These are phyloP conservation scores for Malassezia slooffiae DNA, from an alignment of 1,284 basidiomycete species.

Conservation along the genomic window DNA sequence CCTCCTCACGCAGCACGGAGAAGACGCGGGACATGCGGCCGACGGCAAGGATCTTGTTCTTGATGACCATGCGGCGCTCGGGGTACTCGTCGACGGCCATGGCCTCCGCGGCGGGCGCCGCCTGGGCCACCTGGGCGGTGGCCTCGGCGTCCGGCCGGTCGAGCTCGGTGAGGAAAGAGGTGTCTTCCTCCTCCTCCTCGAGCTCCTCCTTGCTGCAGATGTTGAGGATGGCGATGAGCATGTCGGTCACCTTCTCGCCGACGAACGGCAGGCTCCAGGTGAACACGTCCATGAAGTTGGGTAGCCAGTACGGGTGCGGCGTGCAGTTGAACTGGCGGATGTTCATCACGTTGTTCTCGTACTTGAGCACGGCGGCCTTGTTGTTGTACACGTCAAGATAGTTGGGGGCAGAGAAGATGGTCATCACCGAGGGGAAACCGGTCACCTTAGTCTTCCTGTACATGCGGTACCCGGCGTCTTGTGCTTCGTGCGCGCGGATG, in stretches of 20 bases:
- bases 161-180: constrained; percentile 16
- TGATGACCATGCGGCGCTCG: constrained; percentile 74
- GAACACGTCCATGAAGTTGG: constrained; percentile 98
- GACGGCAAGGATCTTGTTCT: constrained; percentile 97
- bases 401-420: constrained; percentile 84
- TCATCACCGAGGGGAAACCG: constrained; percentile 83
- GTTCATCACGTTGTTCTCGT: constrained; percentile 93
- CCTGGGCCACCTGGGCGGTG: not conserved
- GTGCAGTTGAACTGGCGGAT: constrained; percentile 88
- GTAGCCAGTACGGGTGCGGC: constrained; percentile 89
- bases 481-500: constrained; percentile 86
- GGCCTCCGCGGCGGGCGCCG: not conserved
- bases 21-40: constrained; percentile 94
- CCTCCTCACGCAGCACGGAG: constrained; percentile 94
- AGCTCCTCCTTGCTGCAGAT: constrained; percentile 89
- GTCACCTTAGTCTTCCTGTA: constrained; percentile 92
- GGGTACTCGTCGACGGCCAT: constrained; percentile 51
- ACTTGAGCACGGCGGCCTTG: constrained; percentile 90
- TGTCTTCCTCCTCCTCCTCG: constrained; percentile 63
- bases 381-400: constrained; percentile 95
- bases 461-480: constrained; percentile 95
- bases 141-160: not conserved
- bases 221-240: constrained; percentile 86
- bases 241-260: constrained; percentile 92
- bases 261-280: constrained; percentile 99